A percentile compares a stretch with the other conserved stretches of the same genome.
Evolutionary conservation across 1,284 basidiomycete species (phyloP).

Genomic region (Microbotryomycetes sp.): DNA sequence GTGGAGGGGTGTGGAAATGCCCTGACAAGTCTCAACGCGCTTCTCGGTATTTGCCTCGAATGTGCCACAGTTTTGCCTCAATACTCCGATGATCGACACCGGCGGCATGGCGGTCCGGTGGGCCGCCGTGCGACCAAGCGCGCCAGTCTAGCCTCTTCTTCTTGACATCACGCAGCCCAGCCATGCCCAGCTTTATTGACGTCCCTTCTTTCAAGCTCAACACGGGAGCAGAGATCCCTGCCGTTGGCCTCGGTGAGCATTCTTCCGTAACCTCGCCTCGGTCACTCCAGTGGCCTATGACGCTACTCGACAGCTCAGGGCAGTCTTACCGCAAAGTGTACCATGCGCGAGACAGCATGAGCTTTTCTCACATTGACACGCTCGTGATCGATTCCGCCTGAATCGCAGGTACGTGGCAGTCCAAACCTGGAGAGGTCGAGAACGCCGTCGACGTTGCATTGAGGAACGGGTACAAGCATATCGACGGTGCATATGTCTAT

Average conservation of each 20-base stretch:
- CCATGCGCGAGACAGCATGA: background rate
- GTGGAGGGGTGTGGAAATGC: no score
- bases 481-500: conserved; percentile 50
- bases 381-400: background rate
- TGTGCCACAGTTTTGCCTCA: no score
- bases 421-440: conserved; percentile 46
- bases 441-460: conserved; percentile 57
- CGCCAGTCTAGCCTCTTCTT: background rate
- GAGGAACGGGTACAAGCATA: conserved; percentile 66
- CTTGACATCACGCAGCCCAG: background rate
- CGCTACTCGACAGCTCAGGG: background rate
- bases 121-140: background rate
- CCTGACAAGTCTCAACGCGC: no score
- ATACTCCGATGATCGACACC: no score
- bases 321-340: background rate
- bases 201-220: conserved; percentile 4
- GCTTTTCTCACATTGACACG: background rate
- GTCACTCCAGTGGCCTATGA: background rate
- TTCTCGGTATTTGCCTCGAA: no score
- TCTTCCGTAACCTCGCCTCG: background rate
- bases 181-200: conserved; percentile 4
- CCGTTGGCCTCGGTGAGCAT: conserved; percentile 6
- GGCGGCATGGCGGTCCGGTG: background rate
- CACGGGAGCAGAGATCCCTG: conserved; percentile 7
- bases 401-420: conserved; percentile 64